Percentiles rank a stretch among this genome's conserved stretches.
Conservation (phyloP, 2,329 filamentous ascomycete species). For the Botryosphaeria dothidea region DNA sequence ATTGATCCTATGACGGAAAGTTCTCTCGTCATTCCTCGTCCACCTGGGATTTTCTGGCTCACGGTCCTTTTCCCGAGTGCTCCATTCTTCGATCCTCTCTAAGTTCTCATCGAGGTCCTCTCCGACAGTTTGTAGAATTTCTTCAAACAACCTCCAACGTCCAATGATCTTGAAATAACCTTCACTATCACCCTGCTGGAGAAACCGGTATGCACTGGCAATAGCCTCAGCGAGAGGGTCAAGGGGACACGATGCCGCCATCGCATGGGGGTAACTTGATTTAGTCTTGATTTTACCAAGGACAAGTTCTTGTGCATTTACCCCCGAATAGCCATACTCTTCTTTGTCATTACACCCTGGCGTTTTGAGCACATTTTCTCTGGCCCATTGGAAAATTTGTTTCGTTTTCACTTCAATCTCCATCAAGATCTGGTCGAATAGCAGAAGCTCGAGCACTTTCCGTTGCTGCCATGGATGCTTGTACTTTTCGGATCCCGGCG, state of each 20-base stretch:
- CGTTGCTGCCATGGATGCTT: slow-evolving; percentile 28
- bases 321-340: too few species aligned
- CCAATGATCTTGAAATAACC: slow-evolving; percentile 7
- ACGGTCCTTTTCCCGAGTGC: slow-evolving; percentile 27
- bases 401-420: not conserved
- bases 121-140: slow-evolving; percentile 24
- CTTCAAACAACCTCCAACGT: slow-evolving; percentile 23
- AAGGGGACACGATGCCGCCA: not conserved
- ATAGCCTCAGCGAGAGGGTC: not conserved
- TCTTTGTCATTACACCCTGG: too few species aligned
- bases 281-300: too few species aligned
- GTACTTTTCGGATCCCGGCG: too few species aligned
- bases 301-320: too few species aligned
- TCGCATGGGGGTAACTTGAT: too few species aligned
- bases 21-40: slow-evolving; percentile 35
- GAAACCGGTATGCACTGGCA: slow-evolving; percentile 5
- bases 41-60: slow-evolving; percentile 31
- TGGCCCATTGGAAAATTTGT: not conserved
- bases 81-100: slow-evolving; percentile 27
- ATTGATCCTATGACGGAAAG: slow-evolving; percentile 27
- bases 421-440: slow-evolving; percentile 26
- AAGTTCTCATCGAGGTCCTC: slow-evolving; percentile 24
- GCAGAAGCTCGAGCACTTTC: slow-evolving; percentile 31
- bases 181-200: not conserved
- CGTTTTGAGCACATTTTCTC: not conserved